These are phyloP conservation scores for Mycena venus DNA, from an alignment of 768 basidiomycete genomes.

Conservation along the genomic window DNA sequence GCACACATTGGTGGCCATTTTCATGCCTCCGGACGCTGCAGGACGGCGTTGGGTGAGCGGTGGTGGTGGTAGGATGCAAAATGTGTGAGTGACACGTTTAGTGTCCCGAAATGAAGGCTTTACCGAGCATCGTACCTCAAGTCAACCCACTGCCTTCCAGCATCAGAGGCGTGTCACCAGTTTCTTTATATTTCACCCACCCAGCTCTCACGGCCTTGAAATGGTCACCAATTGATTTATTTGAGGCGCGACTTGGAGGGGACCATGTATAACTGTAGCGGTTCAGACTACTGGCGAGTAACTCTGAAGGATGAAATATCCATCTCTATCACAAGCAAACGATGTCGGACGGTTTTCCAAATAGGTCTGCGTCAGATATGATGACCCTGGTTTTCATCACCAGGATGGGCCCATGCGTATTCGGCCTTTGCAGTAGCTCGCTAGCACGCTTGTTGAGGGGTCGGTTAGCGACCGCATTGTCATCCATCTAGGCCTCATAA, in stretches of 20 bases:
- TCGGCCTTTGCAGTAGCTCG: slow-evolving; percentile 18
- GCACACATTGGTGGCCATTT: too few species aligned
- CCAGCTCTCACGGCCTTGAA: slow-evolving; percentile 28
- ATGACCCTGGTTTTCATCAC: slow-evolving; percentile 35
- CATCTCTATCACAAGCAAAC: slow-evolving; percentile 29
- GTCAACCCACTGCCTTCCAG: too few species aligned
- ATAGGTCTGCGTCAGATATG: not conserved
- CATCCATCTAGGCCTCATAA: slow-evolving; percentile 39
- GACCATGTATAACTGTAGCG: too few species aligned
- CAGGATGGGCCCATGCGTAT: slow-evolving; percentile 30
- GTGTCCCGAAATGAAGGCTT: too few species aligned
- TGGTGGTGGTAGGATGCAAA: too few species aligned
- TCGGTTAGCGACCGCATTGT: slow-evolving; percentile 12
- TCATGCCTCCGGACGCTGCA: too few species aligned
- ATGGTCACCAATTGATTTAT: slow-evolving; percentile 20
- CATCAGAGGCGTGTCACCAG: not conserved
- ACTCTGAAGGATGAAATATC: too few species aligned
- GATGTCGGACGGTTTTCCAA: slow-evolving; percentile 23
- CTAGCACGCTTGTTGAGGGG: slow-evolving; percentile 33
- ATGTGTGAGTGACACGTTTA: too few species aligned
- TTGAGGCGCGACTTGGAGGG: too few species aligned
- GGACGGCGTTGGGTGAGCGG: too few species aligned
- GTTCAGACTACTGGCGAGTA: too few species aligned
- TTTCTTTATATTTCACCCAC: slow-evolving; percentile 7
- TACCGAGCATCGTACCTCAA: too few species aligned